These are phyloP conservation scores for Pleurotus ostreatus DNA, from an alignment of 768 basidiomycete genomes.

Conservation along the genomic window DNA sequence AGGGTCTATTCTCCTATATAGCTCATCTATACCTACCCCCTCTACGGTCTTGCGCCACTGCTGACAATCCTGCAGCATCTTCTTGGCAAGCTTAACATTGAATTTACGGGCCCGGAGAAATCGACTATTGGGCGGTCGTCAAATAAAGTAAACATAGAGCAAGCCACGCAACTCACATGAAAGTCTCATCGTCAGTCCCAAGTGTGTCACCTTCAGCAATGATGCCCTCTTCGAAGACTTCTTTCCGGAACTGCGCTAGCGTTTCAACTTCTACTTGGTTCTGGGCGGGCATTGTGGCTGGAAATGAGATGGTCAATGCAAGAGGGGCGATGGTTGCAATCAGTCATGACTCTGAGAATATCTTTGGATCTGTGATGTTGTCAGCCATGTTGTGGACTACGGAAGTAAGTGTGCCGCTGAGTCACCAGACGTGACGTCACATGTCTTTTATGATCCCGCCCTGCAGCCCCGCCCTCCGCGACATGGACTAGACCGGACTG, in stretches of 20 bases:
- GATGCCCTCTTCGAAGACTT: slow-evolving; percentile 48
- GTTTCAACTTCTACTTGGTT: slow-evolving; percentile 21
- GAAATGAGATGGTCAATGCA: neutral
- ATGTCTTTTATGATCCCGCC: no score
- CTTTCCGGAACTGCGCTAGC: slow-evolving; percentile 46
- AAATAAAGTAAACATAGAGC: neutral
- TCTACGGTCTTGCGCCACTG: slow-evolving; percentile 64
- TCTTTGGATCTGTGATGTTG: no score
- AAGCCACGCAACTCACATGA: slow-evolving; percentile 43
- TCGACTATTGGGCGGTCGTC: slow-evolving; percentile 39
- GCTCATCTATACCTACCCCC: slow-evolving; percentile 60
- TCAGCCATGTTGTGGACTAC: no score
- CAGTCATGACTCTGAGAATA: no score
- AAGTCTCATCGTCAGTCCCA: slow-evolving; percentile 29
- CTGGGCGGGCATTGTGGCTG: neutral
- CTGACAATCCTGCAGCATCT: slow-evolving; percentile 65
- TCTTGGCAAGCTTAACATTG: slow-evolving; percentile 52
- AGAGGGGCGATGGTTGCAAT: no score
- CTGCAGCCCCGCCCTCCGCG: no score
- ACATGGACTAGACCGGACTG: no score
- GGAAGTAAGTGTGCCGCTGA: no score
- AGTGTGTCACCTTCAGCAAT: slow-evolving; percentile 55
- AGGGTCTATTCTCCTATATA: slow-evolving; percentile 60
- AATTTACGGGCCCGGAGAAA: slow-evolving; percentile 74
- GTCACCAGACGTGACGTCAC: no score